These are phyloP conservation scores for Phaseolus coccineus DNA, from an alignment of 331 rosid genomes.

Conservation along the genomic window DNA sequence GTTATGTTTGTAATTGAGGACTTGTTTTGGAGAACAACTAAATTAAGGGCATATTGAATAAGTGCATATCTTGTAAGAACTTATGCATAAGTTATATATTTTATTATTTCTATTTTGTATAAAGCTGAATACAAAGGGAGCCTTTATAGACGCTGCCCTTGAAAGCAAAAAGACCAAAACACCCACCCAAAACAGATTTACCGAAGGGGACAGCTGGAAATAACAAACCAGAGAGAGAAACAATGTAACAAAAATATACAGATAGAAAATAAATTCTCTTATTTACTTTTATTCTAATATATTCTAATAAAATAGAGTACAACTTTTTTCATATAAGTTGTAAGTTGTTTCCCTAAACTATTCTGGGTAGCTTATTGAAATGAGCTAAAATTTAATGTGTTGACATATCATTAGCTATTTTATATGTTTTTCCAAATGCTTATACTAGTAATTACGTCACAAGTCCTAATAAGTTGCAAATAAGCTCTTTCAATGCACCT, in stretches of 20 bases:
- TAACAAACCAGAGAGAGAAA: no score
- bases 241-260: no score
- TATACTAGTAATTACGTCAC: not conserved
- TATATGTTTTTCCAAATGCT: not conserved
- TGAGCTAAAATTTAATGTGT: not conserved
- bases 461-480: not conserved
- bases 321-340: not conserved
- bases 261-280: no score
- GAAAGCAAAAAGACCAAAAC: no score
- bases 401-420: not conserved
- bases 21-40: not conserved
- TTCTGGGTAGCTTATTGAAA: not conserved
- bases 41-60: not conserved
- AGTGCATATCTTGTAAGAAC: not conserved
- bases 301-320: not conserved
- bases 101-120: no score
- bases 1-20: slow-evolving; percentile 15
- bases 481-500: not conserved
- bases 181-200: no score
- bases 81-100: not conserved
- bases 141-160: no score
- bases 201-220: no score
- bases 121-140: no score
- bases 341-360: not conserved
- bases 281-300: no score